Evolutionary conservation across 192 early-diverging fungal genomes (phyloP).

Genomic region (Funneliformis mosseae): DNA sequence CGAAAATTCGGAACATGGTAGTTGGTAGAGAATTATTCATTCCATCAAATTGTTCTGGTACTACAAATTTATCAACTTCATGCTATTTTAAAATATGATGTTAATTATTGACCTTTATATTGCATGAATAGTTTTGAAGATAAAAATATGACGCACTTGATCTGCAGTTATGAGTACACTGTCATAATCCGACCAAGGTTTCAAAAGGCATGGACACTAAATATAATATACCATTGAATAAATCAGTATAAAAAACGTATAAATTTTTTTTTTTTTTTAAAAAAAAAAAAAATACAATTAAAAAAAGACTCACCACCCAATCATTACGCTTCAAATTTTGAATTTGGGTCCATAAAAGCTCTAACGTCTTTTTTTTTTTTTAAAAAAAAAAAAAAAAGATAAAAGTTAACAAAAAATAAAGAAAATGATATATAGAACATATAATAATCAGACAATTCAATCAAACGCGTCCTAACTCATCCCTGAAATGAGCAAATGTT

Average conservation of each 20-base stretch:
- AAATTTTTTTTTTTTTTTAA: no score
- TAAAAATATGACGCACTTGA: constrained; percentile 33
- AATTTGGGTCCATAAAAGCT: constrained; percentile 48
- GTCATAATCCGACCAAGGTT: constrained; percentile 53
- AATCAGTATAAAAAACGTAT: neutral
- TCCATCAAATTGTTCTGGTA: constrained; percentile 39
- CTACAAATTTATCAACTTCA: constrained; percentile 47
- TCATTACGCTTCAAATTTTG: constrained; percentile 47
- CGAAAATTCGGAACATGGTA: constrained; percentile 47
- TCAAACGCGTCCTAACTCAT: no score
- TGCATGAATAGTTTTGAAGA: neutral
- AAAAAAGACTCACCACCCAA: constrained; percentile 42
- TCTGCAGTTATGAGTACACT: constrained; percentile 47
- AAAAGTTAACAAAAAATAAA: no score
- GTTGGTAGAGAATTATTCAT: constrained; percentile 40
- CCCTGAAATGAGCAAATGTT: no score
- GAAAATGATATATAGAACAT: no score
- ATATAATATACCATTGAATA: neutral
- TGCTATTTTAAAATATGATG: constrained; percentile 37
- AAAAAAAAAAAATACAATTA: neutral
- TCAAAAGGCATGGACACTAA: constrained; percentile 49
- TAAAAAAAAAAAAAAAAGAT: neutral
- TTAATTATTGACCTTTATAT: neutral
- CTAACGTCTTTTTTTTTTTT: neutral
- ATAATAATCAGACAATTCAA: no score